Conservation (phyloP, 139 green algal species). For the Coelastrella sp. region DNA sequence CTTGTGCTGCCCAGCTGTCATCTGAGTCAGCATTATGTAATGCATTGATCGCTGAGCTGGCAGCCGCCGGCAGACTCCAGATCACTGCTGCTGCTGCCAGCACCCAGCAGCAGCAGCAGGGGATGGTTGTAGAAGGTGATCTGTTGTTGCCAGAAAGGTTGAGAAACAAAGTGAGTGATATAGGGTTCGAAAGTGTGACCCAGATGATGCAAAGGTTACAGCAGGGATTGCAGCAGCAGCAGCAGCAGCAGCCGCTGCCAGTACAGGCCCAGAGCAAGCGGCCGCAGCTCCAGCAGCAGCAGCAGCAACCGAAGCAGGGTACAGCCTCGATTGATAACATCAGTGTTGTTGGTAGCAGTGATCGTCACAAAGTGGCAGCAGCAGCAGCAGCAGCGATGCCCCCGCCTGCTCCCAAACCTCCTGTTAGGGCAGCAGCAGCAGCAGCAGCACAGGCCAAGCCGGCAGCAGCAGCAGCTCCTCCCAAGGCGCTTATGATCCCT, state of each 20-base stretch:
- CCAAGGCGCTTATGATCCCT: not conserved
- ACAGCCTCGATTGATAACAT: too few relatives aligned
- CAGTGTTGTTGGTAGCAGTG: not conserved
- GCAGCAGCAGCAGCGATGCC: constrained; percentile 6
- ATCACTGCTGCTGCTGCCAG: not conserved
- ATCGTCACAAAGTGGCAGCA: too few relatives aligned
- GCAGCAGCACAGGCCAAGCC: not conserved
- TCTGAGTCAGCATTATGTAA: not conserved
- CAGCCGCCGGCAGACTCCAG: constrained; percentile 7
- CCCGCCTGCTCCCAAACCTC: not conserved
- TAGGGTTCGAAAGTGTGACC: not conserved
- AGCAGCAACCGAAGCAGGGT: not conserved
- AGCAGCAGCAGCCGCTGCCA: not conserved
- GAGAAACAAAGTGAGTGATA: not conserved
- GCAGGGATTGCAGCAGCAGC: constrained; percentile 4
- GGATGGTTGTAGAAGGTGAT: not conserved
- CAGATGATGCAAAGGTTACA: not conserved
- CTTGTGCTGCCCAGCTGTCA: not conserved
- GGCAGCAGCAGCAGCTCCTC: not conserved
- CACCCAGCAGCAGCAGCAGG: constrained; percentile 19
- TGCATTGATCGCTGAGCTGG: constrained; percentile 20
- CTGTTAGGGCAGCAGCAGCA: not conserved
- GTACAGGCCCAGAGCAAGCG: not conserved
- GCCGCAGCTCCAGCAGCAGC: not conserved
- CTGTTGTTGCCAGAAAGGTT: not conserved